These are phyloP conservation scores for Volutella citrinella DNA, from an alignment of 2,329 filamentous ascomycete genomes.

Conservation along the genomic window DNA sequence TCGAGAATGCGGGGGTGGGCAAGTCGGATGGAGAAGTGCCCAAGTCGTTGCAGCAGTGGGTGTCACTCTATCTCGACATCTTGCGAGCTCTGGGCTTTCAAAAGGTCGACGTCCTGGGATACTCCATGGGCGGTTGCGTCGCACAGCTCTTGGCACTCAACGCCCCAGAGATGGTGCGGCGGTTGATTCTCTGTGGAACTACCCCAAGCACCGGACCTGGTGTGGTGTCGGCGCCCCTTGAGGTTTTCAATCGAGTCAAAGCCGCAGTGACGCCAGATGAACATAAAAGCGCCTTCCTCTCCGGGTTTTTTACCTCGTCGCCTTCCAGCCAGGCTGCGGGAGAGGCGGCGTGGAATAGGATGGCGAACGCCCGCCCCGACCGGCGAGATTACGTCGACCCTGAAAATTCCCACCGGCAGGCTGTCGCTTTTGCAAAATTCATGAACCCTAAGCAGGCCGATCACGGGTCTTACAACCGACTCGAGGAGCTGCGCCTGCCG, in stretches of 20 bases:
- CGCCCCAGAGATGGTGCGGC: slow-evolving; percentile 33
- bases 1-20: slow-evolving; percentile 48
- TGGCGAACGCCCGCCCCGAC: slow-evolving; percentile 24
- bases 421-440: slow-evolving; percentile 32
- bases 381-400: slow-evolving; percentile 24
- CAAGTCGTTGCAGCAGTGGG: slow-evolving; percentile 28
- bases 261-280: slow-evolving; percentile 30
- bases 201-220: slow-evolving; percentile 37
- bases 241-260: slow-evolving; percentile 32
- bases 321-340: slow-evolving; percentile 30
- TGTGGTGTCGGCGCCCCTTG: slow-evolving; percentile 26
- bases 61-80: slow-evolving; percentile 32
- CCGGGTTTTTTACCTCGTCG: slow-evolving; percentile 32
- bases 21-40: slow-evolving; percentile 41
- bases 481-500: slow-evolving; percentile 32
- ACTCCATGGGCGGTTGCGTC: slow-evolving; percentile 47
- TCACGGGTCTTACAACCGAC: slow-evolving; percentile 32
- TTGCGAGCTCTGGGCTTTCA: slow-evolving; percentile 35
- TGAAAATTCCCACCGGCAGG: slow-evolving; percentile 28
- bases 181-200: slow-evolving; percentile 43
- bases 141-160: slow-evolving; percentile 44
- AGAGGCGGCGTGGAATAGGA: slow-evolving; percentile 32
- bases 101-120: slow-evolving; percentile 45
- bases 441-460: slow-evolving; percentile 30
- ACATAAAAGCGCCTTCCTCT: slow-evolving; percentile 30